Conservation (phyloP, 352 stramenopile genomes). For the Thalassiosira livingstoniorum region DNA sequence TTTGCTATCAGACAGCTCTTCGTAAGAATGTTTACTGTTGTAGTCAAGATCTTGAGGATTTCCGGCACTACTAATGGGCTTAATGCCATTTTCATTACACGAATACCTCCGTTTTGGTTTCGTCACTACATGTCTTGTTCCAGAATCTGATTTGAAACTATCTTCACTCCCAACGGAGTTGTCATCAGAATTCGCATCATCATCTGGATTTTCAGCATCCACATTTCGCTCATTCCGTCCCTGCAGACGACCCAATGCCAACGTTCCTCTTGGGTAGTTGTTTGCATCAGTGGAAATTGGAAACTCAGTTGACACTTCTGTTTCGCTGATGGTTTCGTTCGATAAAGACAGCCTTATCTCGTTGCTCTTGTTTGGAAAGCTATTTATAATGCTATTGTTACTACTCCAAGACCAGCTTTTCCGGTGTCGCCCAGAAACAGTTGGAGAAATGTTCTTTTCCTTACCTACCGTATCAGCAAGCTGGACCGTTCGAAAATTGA, state of each 20-base stretch:
- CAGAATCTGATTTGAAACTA: constrained; percentile 24
- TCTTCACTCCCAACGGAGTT: constrained; percentile 2
- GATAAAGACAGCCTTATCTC: constrained; percentile 31
- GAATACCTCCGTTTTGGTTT: neutral
- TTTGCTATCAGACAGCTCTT: constrained; percentile 16
- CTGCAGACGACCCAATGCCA: constrained; percentile 41
- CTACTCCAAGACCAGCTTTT: constrained; percentile 30
- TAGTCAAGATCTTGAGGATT: too few species aligned
- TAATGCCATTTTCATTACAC: too few species aligned
- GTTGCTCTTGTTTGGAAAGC: too few species aligned
- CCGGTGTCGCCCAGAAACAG: constrained; percentile 20
- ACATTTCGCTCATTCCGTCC: neutral
- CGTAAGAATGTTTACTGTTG: constrained; percentile 23
- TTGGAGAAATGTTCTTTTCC: constrained; percentile 33
- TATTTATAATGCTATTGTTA: constrained; percentile 2
- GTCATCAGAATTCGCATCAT: constrained; percentile 34
- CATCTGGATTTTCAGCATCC: constrained; percentile 37
- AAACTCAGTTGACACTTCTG: constrained; percentile 7
- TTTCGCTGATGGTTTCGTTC: constrained; percentile 24
- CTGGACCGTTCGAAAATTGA: constrained; percentile 63
- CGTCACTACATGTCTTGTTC: neutral
- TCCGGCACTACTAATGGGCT: too few species aligned
- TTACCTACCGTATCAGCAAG: constrained; percentile 31
- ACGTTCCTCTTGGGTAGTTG: constrained; percentile 42
- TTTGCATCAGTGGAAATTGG: constrained; percentile 14